phyloP scores from a whole-genome alignment of 306 rosid genomes.

The Mucuna pruriens region DNA sequence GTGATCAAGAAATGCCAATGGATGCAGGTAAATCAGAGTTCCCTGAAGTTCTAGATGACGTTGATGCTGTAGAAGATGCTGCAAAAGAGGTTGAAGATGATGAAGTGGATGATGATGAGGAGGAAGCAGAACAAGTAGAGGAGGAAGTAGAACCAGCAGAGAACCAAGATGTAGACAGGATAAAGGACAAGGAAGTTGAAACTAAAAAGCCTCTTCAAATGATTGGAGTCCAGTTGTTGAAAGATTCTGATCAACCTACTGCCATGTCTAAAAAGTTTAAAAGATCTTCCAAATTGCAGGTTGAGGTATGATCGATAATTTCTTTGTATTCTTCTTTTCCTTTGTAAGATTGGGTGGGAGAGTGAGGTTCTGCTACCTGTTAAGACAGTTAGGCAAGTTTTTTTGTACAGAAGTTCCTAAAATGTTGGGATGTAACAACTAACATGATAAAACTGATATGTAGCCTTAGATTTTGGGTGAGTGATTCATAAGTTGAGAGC shows the following conservation, averaged over 20 bases:
- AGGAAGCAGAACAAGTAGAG: conserved; percentile 63
- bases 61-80: conserved; percentile 61
- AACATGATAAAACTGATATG: neutral
- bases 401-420: conserved; percentile 21
- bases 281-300: conserved; percentile 51
- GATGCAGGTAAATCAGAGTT: conserved; percentile 48
- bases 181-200: conserved; percentile 82
- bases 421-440: neutral
- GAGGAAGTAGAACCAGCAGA: conserved; percentile 74
- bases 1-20: conserved; percentile 49
- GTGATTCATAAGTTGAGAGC: conserved; percentile 22
- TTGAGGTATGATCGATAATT: conserved; percentile 62
- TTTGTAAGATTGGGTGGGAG: neutral
- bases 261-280: conserved; percentile 69
- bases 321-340: conserved; percentile 2
- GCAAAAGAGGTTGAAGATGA: conserved; percentile 79
- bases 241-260: conserved; percentile 72
- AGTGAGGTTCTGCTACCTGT: conserved; percentile 20
- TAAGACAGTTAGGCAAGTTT: conserved; percentile 12
- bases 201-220: conserved; percentile 89
- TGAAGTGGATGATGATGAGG: conserved; percentile 67
- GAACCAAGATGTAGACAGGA: conserved; percentile 77
- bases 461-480: conserved; percentile 24
- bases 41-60: conserved; percentile 61
- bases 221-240: conserved; percentile 92